Conservation (phyloP, 441 rosid species). For the Aleurites moluccanus region DNA sequence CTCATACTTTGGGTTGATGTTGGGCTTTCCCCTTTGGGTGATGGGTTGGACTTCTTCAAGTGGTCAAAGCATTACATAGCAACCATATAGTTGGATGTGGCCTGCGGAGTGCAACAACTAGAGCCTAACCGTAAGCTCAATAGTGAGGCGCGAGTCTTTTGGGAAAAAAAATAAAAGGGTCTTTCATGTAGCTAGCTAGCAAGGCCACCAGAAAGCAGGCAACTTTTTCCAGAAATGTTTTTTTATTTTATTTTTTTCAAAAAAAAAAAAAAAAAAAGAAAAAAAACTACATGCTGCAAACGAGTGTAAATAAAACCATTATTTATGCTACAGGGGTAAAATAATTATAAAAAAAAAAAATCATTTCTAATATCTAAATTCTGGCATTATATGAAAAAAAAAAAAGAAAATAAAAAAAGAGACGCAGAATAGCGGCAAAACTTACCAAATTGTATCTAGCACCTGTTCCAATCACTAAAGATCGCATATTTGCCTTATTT, state of each 20-base stretch:
- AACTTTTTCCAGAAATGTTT: neutral
- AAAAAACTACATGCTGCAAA: neutral
- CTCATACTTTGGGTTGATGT: conserved; percentile 33
- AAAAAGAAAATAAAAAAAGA: neutral
- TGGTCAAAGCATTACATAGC: conserved; percentile 6
- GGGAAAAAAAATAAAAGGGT: neutral
- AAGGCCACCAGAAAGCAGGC: neutral
- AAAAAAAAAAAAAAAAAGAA: neutral
- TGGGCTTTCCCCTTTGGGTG: conserved; percentile 43
- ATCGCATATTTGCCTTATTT: conserved; percentile 52
- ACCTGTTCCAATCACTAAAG: conserved; percentile 89
- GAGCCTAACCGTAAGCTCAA: neutral
- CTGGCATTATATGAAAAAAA: neutral
- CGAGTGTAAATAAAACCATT: neutral
- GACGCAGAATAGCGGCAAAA: conserved; percentile 13
- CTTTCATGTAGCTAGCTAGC: neutral
- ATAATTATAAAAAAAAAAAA: neutral
- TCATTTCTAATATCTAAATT: neutral
- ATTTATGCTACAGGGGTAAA: neutral
- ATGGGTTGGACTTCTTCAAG: conserved; percentile 74
- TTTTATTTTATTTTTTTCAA: no score
- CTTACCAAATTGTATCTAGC: conserved; percentile 89
- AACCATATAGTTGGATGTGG: neutral
- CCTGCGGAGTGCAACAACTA: neutral
- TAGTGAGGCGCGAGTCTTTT: neutral